phyloP scores from a whole-genome alignment of 768 basidiomycete genomes.

The Phlebiopsis flavidoalba region DNA sequence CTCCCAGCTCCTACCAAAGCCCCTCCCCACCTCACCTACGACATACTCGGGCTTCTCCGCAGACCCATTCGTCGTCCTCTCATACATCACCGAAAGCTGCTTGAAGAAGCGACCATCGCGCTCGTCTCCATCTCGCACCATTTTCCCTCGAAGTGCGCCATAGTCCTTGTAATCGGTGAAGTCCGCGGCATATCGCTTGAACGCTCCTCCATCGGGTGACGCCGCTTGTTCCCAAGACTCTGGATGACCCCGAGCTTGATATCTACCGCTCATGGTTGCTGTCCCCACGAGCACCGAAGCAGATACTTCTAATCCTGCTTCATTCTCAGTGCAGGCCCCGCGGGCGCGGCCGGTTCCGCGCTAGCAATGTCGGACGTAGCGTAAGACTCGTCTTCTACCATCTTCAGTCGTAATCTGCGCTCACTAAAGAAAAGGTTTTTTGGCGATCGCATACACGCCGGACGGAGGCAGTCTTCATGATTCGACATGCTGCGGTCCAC shows the following conservation, averaged over 20 bases:
- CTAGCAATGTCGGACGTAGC: constrained; percentile 70
- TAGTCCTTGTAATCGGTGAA: constrained; percentile 53
- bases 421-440: constrained; percentile 49
- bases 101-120: constrained; percentile 33
- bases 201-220: constrained; percentile 11
- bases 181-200: constrained; percentile 46
- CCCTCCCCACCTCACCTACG: constrained; percentile 59
- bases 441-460: constrained; percentile 66
- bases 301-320: constrained; percentile 60
- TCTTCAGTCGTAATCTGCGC: neutral
- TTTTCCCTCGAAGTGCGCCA: constrained; percentile 54
- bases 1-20: constrained; percentile 59
- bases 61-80: constrained; percentile 32
- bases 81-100: constrained; percentile 24
- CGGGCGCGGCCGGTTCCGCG: constrained; percentile 44
- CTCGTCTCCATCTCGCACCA: constrained; percentile 42
- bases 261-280: constrained; percentile 45
- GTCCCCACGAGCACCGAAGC: no score
- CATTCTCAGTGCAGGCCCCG: constrained; percentile 46
- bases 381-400: constrained; percentile 35
- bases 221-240: constrained; percentile 17
- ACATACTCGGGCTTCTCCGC: constrained; percentile 46
- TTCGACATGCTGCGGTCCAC: constrained; percentile 77
- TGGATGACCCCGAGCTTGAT: constrained; percentile 47
- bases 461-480: constrained; percentile 53